These are phyloP conservation scores for Micractinium sp. DNA, from an alignment of 139 green algal genomes.

Conservation along the genomic window DNA sequence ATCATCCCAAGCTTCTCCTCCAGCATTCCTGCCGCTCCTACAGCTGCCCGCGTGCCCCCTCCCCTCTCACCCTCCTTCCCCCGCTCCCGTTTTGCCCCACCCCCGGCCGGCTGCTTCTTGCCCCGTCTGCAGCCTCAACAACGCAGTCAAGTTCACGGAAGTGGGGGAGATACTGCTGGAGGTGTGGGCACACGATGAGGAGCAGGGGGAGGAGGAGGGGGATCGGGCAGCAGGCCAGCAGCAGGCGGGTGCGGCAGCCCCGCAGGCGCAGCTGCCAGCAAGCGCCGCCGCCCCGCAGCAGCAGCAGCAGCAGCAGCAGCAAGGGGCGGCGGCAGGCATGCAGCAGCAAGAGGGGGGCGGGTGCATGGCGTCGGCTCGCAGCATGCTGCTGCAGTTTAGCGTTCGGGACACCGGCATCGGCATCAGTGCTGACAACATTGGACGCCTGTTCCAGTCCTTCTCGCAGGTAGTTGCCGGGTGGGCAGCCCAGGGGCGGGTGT, in stretches of 20 bases:
- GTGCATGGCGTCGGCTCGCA: background rate
- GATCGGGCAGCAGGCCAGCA: background rate
- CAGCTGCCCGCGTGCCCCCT: too few species aligned
- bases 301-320: background rate
- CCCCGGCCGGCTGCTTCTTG: too few species aligned
- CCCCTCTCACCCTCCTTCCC: background rate
- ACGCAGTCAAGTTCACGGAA: constrained; percentile 93
- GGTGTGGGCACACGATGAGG: constrained; percentile 54
- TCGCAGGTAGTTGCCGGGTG: constrained; percentile 50
- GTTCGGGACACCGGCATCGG: constrained; percentile 87
- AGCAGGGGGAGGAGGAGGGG: background rate
- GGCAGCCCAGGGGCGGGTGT: background rate
- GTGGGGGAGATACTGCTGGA: constrained; percentile 77
- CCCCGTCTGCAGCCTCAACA: constrained; percentile 63
- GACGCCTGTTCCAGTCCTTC: constrained; percentile 83
- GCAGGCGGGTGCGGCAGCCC: constrained; percentile 5
- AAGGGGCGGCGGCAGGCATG: background rate
- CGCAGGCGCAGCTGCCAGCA: constrained; percentile 5
- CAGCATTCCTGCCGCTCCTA: background rate
- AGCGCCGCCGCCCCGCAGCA: constrained; percentile 22
- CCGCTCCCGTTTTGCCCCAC: background rate
- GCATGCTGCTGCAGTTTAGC: constrained; percentile 67
- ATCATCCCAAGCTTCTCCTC: too few species aligned
- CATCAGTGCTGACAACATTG: constrained; percentile 64
- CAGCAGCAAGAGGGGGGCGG: background rate